A percentile compares a stretch with the other conserved stretches of the same genome.
Evolutionary conservation across 257 asterid species (phyloP).

Genomic region (Lithospermum erythrorhizon): DNA sequence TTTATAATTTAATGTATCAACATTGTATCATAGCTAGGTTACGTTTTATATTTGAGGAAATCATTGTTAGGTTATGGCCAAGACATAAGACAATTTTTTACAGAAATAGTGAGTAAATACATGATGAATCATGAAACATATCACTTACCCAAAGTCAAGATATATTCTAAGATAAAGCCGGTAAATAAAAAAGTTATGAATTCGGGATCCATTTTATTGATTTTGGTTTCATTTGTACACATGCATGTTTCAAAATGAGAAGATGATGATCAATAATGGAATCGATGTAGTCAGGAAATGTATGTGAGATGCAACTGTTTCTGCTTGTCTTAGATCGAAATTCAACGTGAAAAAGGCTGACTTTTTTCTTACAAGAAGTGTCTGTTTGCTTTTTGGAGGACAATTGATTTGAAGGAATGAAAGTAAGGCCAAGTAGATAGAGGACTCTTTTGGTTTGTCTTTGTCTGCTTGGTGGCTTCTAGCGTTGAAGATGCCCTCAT

Average conservation of each 20-base stretch:
- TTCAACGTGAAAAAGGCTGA: slow-evolving; percentile 1
- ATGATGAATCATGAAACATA: neutral
- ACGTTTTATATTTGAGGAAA: neutral
- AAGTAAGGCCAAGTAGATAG: neutral
- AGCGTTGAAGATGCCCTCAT: neutral
- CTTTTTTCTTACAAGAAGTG: neutral
- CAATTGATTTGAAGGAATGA: neutral
- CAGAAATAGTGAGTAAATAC: neutral
- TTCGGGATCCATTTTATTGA: neutral
- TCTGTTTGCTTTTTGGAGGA: neutral
- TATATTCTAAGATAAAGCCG: neutral
- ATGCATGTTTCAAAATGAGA: neutral
- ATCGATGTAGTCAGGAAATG: neutral
- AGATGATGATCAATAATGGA: neutral
- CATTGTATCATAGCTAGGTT: no score
- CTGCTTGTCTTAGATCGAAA: neutral
- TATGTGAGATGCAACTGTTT: neutral
- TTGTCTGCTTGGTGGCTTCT: slow-evolving; percentile 11
- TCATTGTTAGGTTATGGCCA: neutral
- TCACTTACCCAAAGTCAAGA: slow-evolving; percentile 3
- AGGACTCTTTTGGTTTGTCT: slow-evolving; percentile 3
- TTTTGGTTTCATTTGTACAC: neutral
- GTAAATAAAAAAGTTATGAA: neutral
- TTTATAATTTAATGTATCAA: no score
- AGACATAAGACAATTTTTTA: neutral